Base-by-base conservation (phyloP, 306 rosid species). In the Vachellia collinsii region DNA sequence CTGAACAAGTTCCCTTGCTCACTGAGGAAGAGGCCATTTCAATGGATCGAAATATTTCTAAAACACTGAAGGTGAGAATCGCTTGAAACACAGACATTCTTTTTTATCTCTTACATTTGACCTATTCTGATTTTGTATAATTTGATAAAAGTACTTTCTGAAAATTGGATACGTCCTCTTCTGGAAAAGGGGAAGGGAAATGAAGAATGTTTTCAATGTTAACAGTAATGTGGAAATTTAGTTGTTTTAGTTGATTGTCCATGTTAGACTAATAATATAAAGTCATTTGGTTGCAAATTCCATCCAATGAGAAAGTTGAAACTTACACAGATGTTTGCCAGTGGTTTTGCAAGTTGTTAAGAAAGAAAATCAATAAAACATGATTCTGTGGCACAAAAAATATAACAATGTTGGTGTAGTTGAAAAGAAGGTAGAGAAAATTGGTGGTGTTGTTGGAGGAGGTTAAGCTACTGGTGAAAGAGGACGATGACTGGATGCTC, bases 1-100 rank as follows among this genome's bases (percentile, higher is more conserved):
- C 90, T 56, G 92, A 82, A 61, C 92, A 89, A 82, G 75, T 81
- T 81, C 99, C 97, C 37, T 83, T 96, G 90, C 94, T 96, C 36
- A 42, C 84, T 29, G 87, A 67, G 58, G 88, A 90, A 70, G 97
- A 84, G 80, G 73, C 48, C 48, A 47, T 44, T 62, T 75, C 85
- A 75, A 76, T 59, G 64, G 53, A 34, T 73, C 43, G 90, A 69
- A 81, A 82, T 87, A 59, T 75, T 69, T 70, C 89, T 54, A 74
- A 74, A 65, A 86, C 75, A 65, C 67, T 76, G 46, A 89, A 83
- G 97, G 99, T 96, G 80, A 80, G 90, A 79, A 85, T 77, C 66
- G 29, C 63, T 78, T 74, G 70, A 78, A 36, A 66, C 34, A 7
- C 43, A 11, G 34, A 36, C 48, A 39, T 66, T 34, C 17, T 10